These are phyloP conservation scores for Mycosphaerella sp. DNA, from an alignment of 2,329 filamentous ascomycete genomes.

Conservation along the genomic window DNA sequence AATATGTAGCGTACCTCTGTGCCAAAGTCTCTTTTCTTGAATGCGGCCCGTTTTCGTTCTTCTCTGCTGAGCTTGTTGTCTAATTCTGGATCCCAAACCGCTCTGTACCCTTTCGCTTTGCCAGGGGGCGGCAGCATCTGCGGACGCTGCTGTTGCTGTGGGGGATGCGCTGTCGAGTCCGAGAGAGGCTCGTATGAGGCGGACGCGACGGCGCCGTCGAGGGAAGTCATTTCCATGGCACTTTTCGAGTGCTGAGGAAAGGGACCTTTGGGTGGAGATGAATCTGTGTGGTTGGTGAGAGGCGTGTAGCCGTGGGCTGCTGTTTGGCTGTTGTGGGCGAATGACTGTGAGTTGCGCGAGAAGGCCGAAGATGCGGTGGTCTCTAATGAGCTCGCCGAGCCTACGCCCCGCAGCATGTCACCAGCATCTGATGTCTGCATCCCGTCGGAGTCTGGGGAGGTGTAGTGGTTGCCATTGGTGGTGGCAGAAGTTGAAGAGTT, in stretches of 20 bases:
- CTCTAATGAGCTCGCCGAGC: slow-evolving; percentile 64
- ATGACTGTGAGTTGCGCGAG: slow-evolving; percentile 48
- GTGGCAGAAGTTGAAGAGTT: slow-evolving; percentile 6
- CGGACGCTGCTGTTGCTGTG: slow-evolving; percentile 38
- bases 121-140: slow-evolving; percentile 47
- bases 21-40: slow-evolving; percentile 34
- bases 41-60: slow-evolving; percentile 43
- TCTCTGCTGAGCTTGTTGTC: slow-evolving; percentile 53
- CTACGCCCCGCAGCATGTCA: slow-evolving; percentile 63
- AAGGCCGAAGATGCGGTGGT: slow-evolving; percentile 68
- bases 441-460: slow-evolving; percentile 29
- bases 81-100: slow-evolving; percentile 57
- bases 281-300: slow-evolving; percentile 57
- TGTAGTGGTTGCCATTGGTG: slow-evolving; percentile 22
- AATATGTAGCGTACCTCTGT: slow-evolving; percentile 39
- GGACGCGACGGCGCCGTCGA: slow-evolving; percentile 19
- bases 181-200: slow-evolving; percentile 23
- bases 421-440: slow-evolving; percentile 39
- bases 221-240: slow-evolving; percentile 25
- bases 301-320: slow-evolving; percentile 55
- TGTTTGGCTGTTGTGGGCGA: slow-evolving; percentile 52
- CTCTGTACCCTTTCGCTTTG: slow-evolving; percentile 52
- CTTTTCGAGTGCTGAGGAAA: slow-evolving; percentile 42
- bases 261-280: slow-evolving; percentile 53
- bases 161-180: slow-evolving; percentile 28